Evolutionary conservation across 2,329 filamentous ascomycete genomes (phyloP).

Genomic region (Aschersonia sp.): DNA sequence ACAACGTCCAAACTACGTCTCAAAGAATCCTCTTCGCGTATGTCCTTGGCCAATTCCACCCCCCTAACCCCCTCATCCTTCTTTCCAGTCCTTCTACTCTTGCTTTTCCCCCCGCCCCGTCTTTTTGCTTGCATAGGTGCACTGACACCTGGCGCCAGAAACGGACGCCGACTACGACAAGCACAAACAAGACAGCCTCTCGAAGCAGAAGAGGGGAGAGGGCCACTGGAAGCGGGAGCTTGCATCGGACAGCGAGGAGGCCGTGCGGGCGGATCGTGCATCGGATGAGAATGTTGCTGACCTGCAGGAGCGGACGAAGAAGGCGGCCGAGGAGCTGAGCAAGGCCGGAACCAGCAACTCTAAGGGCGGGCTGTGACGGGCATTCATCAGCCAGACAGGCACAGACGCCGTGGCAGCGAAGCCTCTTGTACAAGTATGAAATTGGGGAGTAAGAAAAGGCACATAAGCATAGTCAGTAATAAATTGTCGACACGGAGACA

Average conservation of each 20-base stretch:
- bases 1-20: conserved; percentile 14
- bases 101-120: not conserved
- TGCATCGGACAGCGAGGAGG: conserved; percentile 66
- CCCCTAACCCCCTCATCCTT: not conserved
- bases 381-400: too few relatives aligned
- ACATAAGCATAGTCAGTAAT: too few relatives aligned
- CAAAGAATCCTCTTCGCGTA: conserved; percentile 23
- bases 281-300: conserved; percentile 23
- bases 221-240: conserved; percentile 66
- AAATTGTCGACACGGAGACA: too few relatives aligned
- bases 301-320: conserved; percentile 46
- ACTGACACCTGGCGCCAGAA: conserved; percentile 9
- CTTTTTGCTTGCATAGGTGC: not conserved
- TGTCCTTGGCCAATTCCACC: conserved; percentile 4
- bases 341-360: conserved; percentile 30
- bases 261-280: conserved; percentile 51
- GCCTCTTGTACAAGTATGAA: too few relatives aligned
- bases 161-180: conserved; percentile 31
- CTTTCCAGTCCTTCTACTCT: not conserved
- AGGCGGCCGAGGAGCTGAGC: conserved; percentile 27
- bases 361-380: not conserved
- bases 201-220: conserved; percentile 55
- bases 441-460: too few relatives aligned
- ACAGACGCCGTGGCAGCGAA: too few relatives aligned
- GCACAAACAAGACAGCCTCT: conserved; percentile 45